Conservation (phyloP, 495 filamentous ascomycete species). For the Diplogelasinospora grovesii region DNA sequence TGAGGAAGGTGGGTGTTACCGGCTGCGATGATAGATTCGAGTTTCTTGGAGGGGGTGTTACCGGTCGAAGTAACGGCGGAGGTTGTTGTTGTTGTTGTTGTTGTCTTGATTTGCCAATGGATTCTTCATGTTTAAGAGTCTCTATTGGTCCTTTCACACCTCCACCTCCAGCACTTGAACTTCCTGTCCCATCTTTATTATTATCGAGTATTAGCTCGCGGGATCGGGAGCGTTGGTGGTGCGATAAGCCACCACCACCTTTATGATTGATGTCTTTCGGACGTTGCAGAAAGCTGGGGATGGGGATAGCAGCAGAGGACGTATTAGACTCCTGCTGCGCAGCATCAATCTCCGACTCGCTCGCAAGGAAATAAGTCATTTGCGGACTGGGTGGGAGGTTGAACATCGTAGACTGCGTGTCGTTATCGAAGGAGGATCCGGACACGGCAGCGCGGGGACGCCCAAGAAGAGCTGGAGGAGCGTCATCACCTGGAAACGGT, state of each 20-base stretch:
- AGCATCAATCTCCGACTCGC: constrained; percentile 46
- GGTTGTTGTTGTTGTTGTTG: background rate
- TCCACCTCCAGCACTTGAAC: constrained; percentile 5
- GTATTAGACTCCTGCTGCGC: constrained; percentile 18
- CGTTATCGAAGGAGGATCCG: constrained; percentile 20
- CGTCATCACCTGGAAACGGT: constrained; percentile 21
- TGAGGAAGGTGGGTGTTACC: constrained; percentile 48
- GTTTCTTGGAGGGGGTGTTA: constrained; percentile 2
- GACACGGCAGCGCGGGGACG: constrained; percentile 22
- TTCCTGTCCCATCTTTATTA: background rate
- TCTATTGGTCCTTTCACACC: background rate
- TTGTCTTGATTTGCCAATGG: constrained; percentile 2
- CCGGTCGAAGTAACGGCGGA: background rate
- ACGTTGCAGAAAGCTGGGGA: constrained; percentile 20
- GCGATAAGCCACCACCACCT: background rate
- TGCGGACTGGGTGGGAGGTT: constrained; percentile 28
- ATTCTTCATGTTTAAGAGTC: background rate
- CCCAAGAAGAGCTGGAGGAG: no score
- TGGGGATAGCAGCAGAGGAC: background rate
- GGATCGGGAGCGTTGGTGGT: no score
- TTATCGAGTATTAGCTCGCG: no score
- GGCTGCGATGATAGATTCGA: constrained; percentile 40
- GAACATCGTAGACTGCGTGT: constrained; percentile 21
- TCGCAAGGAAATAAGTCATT: constrained; percentile 52
- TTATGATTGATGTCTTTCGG: constrained; percentile 24